Percentiles rank a stretch among this genome's conserved stretches.
Evolutionary conservation across 352 stramenopile genomes (phyloP).

Genomic region (Globisporangium iwayamae): DNA sequence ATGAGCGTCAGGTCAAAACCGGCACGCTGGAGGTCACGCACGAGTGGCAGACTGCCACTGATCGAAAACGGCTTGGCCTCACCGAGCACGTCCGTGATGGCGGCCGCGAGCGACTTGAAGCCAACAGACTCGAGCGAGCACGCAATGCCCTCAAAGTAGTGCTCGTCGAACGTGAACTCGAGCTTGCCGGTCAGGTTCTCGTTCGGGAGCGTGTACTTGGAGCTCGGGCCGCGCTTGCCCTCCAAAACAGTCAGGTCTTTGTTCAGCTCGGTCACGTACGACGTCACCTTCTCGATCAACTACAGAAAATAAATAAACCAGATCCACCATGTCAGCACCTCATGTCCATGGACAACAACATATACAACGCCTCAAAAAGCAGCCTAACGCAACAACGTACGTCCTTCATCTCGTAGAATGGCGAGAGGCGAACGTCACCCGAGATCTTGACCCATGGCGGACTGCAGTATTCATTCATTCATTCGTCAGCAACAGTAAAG

Average conservation of each 20-base stretch:
- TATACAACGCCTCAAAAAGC: background rate
- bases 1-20: conserved; percentile 77
- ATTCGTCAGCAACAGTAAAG: background rate
- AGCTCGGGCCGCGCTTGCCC: conserved; percentile 80
- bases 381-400: conserved; percentile 30
- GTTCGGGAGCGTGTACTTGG: conserved; percentile 87
- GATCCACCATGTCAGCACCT: background rate
- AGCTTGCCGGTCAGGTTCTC: conserved; percentile 82
- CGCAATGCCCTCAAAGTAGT: conserved; percentile 89
- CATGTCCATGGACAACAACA: background rate
- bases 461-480: conserved; percentile 25
- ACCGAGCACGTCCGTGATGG: conserved; percentile 78
- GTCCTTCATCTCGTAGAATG: conserved; percentile 91
- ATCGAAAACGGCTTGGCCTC: conserved; percentile 90
- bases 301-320: conserved; percentile 20
- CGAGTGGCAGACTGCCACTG: conserved; percentile 76
- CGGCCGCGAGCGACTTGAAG: conserved; percentile 79
- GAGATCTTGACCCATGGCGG: conserved; percentile 88
- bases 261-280: conserved; percentile 88
- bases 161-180: conserved; percentile 82
- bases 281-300: conserved; percentile 68
- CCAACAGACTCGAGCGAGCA: conserved; percentile 89
- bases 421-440: conserved; percentile 88
- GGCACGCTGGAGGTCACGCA: conserved; percentile 71
- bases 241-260: conserved; percentile 76